Conservation (phyloP, 768 basidiomycete species). For the Psilocybe sp. region DNA sequence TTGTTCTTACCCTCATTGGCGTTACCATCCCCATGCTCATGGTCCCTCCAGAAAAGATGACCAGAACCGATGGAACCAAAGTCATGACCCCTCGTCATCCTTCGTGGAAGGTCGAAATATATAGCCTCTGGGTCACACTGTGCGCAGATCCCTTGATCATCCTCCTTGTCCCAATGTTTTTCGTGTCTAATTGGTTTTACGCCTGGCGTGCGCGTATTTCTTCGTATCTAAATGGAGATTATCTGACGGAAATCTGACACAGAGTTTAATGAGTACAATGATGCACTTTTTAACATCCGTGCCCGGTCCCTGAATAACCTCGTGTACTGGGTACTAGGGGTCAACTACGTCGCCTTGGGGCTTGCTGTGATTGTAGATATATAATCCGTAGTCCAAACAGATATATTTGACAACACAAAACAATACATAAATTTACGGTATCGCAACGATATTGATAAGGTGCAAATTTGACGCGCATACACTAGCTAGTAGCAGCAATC, state of each 20-base stretch:
- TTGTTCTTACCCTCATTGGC: conserved; percentile 70
- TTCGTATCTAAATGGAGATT: background rate
- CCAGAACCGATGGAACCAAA: conserved; percentile 73
- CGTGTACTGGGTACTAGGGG: conserved; percentile 86
- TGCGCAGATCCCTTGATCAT: conserved; percentile 70
- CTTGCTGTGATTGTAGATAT: no score
- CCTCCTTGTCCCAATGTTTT: conserved; percentile 82
- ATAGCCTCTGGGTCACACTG: conserved; percentile 65
- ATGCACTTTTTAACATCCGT: conserved; percentile 75
- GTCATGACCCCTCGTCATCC: conserved; percentile 62
- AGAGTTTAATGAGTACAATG: conserved; percentile 83
- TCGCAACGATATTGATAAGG: no score
- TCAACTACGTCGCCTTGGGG: no score
- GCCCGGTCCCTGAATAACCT: conserved; percentile 75
- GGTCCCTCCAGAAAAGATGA: conserved; percentile 68
- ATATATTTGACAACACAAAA: no score
- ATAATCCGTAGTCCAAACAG: no score
- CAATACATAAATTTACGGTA: no score
- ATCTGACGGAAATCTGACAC: conserved; percentile 13
- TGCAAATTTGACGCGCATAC: no score
- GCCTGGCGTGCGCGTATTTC: conserved; percentile 65
- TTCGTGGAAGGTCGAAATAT: conserved; percentile 75
- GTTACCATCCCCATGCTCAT: conserved; percentile 65
- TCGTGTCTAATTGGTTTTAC: conserved; percentile 83
- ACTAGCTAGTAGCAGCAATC: no score